Evolutionary conservation across 805 yeast species (phyloP).

Genomic region (Metschnikowia similis): DNA sequence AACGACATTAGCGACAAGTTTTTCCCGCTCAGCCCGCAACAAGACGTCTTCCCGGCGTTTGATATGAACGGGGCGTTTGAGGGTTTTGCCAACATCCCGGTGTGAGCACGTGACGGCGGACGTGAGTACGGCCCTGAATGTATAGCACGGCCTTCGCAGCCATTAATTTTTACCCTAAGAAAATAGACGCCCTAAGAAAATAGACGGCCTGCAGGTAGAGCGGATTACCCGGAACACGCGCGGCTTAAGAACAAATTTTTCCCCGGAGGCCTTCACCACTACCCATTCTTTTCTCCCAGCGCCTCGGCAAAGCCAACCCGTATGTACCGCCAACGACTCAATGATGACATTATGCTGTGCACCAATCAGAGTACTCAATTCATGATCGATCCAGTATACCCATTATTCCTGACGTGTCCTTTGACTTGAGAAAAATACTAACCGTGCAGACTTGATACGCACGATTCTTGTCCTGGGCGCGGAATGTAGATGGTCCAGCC

Average conservation of each 20-base stretch:
- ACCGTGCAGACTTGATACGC: not conserved
- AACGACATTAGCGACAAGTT: slow-evolving; percentile 4
- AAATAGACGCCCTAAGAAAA: not conserved
- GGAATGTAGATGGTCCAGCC: no score
- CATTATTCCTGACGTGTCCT: slow-evolving; percentile 39
- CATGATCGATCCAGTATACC: slow-evolving; percentile 45
- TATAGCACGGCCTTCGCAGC: not conserved
- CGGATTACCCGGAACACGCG: slow-evolving; percentile 8
- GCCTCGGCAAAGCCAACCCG: slow-evolving; percentile 1
- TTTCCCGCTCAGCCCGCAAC: slow-evolving; percentile 6
- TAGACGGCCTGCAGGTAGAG: not conserved
- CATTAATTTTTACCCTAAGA: not conserved
- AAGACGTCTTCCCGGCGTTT: not conserved
- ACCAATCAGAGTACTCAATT: slow-evolving; percentile 48
- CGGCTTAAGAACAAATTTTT: not conserved
- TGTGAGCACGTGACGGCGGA: not conserved
- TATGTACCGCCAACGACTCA: slow-evolving; percentile 15
- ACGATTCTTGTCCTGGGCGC: not conserved
- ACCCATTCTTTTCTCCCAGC: not conserved
- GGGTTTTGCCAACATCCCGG: not conserved
- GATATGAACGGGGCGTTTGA: slow-evolving; percentile 2
- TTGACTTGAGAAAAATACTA: slow-evolving; percentile 5
- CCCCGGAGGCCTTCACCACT: no score
- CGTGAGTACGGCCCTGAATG: no score
- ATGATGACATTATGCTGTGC: slow-evolving; percentile 50